phyloP scores from a whole-genome alignment of 305 asterid species.

The Solanum hybrid region DNA sequence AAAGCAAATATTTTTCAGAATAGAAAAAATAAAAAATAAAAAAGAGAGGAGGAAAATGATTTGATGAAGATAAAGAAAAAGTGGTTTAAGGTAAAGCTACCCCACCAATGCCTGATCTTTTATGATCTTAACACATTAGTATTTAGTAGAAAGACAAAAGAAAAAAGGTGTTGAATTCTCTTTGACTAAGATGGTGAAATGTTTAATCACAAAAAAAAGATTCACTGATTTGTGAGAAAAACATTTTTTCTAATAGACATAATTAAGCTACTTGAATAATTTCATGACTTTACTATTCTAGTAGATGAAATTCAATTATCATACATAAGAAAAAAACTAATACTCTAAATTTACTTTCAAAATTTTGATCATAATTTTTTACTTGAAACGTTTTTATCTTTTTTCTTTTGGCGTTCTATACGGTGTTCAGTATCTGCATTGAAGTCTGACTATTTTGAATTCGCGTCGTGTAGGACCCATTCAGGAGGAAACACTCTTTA shows the following conservation, averaged over 20 bases:
- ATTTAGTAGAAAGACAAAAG: not conserved
- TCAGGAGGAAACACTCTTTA: not conserved
- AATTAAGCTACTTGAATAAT: not conserved
- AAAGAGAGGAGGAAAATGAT: not conserved
- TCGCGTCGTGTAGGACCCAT: accelerated
- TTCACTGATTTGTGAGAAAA: not conserved
- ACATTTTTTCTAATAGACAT: not conserved
- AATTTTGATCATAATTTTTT: not conserved
- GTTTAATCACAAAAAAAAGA: not conserved
- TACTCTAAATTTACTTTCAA: not conserved
- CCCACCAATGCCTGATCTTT: constrained; percentile 14
- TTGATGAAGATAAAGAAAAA: constrained; percentile 24
- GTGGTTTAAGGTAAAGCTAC: constrained; percentile 16
- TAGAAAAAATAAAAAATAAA: not conserved
- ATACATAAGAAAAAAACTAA: not conserved
- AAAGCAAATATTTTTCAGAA: constrained; percentile 1
- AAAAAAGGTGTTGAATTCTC: not conserved
- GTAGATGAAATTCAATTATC: not conserved
- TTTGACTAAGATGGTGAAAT: not conserved
- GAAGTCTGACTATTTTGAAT: not conserved
- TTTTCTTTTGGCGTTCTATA: not conserved
- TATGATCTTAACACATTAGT: not conserved
- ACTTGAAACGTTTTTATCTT: not conserved
- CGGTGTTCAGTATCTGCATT: too few species aligned
- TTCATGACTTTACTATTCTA: not conserved